Percentiles rank a stretch among this genome's conserved stretches.
phyloP scores from a whole-genome alignment of 78 protist genomes.

The Polysphondylium violaceum region DNA sequence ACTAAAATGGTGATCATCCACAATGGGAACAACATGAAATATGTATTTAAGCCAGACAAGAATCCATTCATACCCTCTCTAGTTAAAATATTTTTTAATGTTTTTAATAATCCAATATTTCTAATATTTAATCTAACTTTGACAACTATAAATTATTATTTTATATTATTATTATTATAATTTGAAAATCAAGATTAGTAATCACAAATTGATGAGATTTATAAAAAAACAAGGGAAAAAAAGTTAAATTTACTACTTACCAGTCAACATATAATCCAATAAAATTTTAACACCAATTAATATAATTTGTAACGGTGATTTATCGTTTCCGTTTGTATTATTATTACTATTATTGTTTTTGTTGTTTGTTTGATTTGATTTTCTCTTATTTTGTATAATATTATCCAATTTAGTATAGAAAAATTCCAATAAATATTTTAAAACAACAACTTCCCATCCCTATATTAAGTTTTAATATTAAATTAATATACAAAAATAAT shows the following conservation, averaged over 20 bases:
- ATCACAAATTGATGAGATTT: background rate
- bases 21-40: conserved; percentile 57
- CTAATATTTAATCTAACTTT: conserved; percentile 77
- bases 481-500: too few species aligned
- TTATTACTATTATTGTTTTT: conserved; percentile 8
- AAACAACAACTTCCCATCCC: conserved; percentile 66
- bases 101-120: conserved; percentile 66
- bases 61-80: conserved; percentile 59
- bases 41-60: conserved; percentile 57
- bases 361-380: background rate
- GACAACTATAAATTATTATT: conserved; percentile 14
- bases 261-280: conserved; percentile 72
- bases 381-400: background rate
- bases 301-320: conserved; percentile 55
- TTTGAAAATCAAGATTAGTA: too few species aligned
- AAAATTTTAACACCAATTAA: conserved; percentile 43
- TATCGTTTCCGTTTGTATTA: background rate
- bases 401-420: conserved; percentile 28
- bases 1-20: conserved; percentile 70
- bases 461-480: background rate
- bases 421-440: conserved; percentile 44
- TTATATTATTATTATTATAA: background rate
- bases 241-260: conserved; percentile 3
- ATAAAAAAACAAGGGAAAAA: background rate
- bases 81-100: conserved; percentile 22